Conservation (phyloP, 2,329 filamentous ascomycete genomes). For the Sporothrix curviconia region DNA sequence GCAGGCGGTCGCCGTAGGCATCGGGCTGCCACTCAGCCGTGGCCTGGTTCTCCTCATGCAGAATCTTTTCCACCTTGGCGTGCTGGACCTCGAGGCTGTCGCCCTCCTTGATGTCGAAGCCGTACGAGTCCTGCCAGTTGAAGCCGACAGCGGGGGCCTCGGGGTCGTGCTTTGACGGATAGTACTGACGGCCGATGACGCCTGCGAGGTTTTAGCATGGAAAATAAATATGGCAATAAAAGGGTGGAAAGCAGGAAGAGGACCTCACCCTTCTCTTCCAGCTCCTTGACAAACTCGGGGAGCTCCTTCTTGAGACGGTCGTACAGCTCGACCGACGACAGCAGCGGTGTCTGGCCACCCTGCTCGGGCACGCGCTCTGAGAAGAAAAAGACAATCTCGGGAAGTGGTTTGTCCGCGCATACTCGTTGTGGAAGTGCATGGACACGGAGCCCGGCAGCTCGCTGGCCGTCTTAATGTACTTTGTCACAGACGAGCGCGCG, state of each 20-base stretch:
- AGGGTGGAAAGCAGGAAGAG: no score
- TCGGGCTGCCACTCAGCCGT: conserved; percentile 15
- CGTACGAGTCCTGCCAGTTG: conserved; percentile 18
- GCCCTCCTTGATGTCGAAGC: conserved; percentile 10
- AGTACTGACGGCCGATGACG: conserved; percentile 15
- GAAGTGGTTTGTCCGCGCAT: conserved; percentile 23
- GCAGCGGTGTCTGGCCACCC: conserved; percentile 24
- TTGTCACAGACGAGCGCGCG: conserved; percentile 14
- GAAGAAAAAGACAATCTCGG: conserved; percentile 24
- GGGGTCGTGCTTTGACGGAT: conserved; percentile 15
- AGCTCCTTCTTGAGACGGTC: conserved; percentile 17
- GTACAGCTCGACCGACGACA: conserved; percentile 23
- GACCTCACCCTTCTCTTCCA: conserved; percentile 21
- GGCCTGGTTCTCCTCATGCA: neutral
- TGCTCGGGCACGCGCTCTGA: conserved; percentile 21
- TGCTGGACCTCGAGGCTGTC: conserved; percentile 11
- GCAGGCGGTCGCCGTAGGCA: conserved; percentile 3
- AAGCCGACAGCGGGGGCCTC: conserved; percentile 13
- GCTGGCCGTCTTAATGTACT: conserved; percentile 20
- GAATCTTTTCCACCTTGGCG: conserved; percentile 13
- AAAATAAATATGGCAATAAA: no score
- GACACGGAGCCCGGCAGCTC: conserved; percentile 24
- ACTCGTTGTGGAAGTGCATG: conserved; percentile 25
- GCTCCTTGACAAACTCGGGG: conserved; percentile 21
- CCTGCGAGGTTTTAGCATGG: no score